These are phyloP conservation scores for Domatiomyces globalis DNA, from an alignment of 2,329 filamentous ascomycete genomes.

Conservation along the genomic window DNA sequence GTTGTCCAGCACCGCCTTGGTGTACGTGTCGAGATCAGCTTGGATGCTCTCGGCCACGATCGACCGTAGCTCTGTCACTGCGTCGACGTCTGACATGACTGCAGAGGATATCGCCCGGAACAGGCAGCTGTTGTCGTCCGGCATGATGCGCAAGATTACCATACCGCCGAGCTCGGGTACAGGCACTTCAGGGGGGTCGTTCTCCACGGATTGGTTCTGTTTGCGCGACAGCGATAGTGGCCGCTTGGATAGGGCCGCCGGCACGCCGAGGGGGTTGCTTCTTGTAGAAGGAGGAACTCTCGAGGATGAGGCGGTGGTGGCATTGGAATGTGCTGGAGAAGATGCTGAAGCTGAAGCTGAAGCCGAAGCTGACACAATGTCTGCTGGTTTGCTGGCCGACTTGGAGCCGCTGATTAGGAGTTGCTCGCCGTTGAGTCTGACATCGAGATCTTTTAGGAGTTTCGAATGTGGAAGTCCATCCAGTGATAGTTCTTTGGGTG, in stretches of 20 bases:
- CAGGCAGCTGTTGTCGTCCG: slow-evolving; percentile 88
- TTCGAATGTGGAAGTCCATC: slow-evolving; percentile 37
- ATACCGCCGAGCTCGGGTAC: slow-evolving; percentile 43
- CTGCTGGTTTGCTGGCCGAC: slow-evolving; percentile 17
- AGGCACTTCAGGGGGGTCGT: slow-evolving; percentile 47
- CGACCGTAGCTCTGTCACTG: slow-evolving; percentile 58
- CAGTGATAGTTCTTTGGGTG: slow-evolving; percentile 55
- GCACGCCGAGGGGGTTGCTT: neutral
- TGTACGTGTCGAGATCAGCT: slow-evolving; percentile 54
- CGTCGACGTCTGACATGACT: slow-evolving; percentile 52
- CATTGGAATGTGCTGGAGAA: neutral
- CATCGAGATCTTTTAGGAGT: slow-evolving; percentile 40
- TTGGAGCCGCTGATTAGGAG: slow-evolving; percentile 46
- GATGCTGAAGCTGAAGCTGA: slow-evolving; percentile 4
- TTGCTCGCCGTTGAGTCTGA: slow-evolving; percentile 54
- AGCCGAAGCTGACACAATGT: neutral
- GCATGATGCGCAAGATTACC: slow-evolving; percentile 76
- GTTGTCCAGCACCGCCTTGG: slow-evolving; percentile 60
- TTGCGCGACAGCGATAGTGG: slow-evolving; percentile 29
- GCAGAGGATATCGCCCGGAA: slow-evolving; percentile 79
- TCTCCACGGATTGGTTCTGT: slow-evolving; percentile 26
- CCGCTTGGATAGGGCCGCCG: slow-evolving; percentile 3
- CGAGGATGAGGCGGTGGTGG: neutral
- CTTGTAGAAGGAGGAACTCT: neutral
- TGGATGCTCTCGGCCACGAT: slow-evolving; percentile 70